Evolutionary conservation across 1,139 yeast species (phyloP), one percentile per base, ranked within the genome.

Genomic region (Geotrichum restrictum): DNA sequence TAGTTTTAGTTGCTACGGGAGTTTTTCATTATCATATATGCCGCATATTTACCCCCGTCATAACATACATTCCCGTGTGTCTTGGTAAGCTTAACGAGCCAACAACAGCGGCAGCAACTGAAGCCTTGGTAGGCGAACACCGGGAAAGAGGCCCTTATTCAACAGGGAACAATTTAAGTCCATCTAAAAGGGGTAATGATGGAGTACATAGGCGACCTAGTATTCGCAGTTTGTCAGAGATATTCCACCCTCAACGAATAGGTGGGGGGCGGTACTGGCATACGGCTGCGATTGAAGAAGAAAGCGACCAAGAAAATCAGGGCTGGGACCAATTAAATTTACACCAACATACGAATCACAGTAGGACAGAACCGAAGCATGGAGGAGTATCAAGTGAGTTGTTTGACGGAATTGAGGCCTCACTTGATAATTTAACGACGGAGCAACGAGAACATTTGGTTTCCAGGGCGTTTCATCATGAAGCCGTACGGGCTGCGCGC

Each of bases 401-500:
- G 6, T 62, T 65, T 27, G 66, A 63, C 36, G 64, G 63, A 3
- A 52, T 67, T n/a, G 66, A 62, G 6, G 46, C 57, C 10, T 63
- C 64, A 24, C 59, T 63, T 33, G 56, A 54, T 5, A 52, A 57
- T 10, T 46, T 67, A 18, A 58, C 62, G 1, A 16, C 48, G 10
- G 61, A 56, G 14, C 68, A 64, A 44, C 60, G 59, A 18, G 61
- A 59, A 16, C 57, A 53, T 41, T 44, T 62, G 3, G 55, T 61
- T 1, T 48, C 56, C n/a, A 61, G 60, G 31, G 60, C 68, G 18
- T 67, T 62, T 46, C 60, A 57, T 48, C 68, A 69, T 53, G 67
- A 68, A 1, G 64, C 65, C 1, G 49, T 64, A 22, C 57, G 65
- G 11, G 57, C 58, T 8, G 49, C 48, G n/a, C 54, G 62, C 24